phyloP scores from a whole-genome alignment of 306 rosid species.

The Lathyrus sativus region DNA sequence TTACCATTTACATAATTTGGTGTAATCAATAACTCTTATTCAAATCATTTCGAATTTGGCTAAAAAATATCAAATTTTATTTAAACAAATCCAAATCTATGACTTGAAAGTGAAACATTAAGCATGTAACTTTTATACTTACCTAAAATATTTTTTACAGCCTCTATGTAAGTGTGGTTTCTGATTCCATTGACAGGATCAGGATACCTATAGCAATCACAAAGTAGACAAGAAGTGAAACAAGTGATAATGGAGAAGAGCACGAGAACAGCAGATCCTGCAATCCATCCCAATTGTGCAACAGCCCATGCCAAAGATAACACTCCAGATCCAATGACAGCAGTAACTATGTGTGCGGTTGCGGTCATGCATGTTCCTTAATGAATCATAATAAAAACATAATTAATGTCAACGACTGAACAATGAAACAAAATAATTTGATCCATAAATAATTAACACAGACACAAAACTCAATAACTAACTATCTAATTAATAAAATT shows the following conservation, averaged over 20 bases:
- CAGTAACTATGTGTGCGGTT: conserved; percentile 49
- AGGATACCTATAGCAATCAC: conserved; percentile 34
- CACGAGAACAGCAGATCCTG: conserved; percentile 18
- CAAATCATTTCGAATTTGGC: background rate
- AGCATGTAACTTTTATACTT: too few relatives aligned
- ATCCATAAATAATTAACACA: too few relatives aligned
- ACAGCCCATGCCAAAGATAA: conserved; percentile 46
- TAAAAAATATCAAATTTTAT: background rate
- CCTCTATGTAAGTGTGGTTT: conserved; percentile 38
- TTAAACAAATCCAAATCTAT: background rate
- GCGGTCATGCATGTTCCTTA: conserved; percentile 52
- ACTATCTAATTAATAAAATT: background rate
- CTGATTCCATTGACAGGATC: conserved; percentile 43
- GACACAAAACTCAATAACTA: too few relatives aligned
- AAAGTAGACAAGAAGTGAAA: too few relatives aligned
- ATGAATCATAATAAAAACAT: background rate
- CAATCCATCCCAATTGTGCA: conserved; percentile 52
- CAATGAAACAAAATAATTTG: too few relatives aligned
- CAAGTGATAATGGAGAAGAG: background rate
- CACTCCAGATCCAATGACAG: conserved; percentile 56
- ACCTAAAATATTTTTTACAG: conserved; percentile 36
- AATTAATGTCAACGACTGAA: background rate
- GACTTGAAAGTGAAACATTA: background rate
- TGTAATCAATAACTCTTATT: background rate
- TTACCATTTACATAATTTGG: background rate